Evolutionary conservation across 1,284 basidiomycete genomes (phyloP).

Genomic region (Athelia psychrophila): DNA sequence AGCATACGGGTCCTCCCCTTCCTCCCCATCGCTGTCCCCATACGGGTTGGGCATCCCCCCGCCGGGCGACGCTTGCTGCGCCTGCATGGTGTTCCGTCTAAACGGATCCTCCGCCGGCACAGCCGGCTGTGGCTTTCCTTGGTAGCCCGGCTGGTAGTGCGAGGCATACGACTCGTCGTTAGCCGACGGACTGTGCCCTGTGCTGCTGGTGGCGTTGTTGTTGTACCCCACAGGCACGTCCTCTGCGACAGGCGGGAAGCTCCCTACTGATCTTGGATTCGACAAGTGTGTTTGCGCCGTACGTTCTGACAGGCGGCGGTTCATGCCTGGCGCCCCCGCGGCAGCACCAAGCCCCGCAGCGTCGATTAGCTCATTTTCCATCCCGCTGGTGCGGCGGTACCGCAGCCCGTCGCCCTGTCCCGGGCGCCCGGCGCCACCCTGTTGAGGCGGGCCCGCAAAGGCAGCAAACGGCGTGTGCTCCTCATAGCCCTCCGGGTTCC

Average conservation of each 20-base stretch:
- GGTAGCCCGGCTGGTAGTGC: constrained; percentile 15
- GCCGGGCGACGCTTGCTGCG: constrained; percentile 17
- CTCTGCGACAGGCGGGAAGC: constrained; percentile 22
- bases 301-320: constrained; percentile 7
- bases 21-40: constrained; percentile 22
- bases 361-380: not conserved
- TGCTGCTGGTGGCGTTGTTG: constrained; percentile 9
- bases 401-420: constrained; percentile 4
- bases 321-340: constrained; percentile 7
- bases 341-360: constrained; percentile 14
- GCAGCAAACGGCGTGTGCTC: constrained; percentile 46
- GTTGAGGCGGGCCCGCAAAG: constrained; percentile 30
- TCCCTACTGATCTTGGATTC: not conserved
- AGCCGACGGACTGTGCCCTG: constrained; percentile 18
- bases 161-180: constrained; percentile 24
- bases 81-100: constrained; percentile 9
- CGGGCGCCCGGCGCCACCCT: not conserved
- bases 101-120: not conserved
- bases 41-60: constrained; percentile 22
- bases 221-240: constrained; percentile 12
- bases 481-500: constrained; percentile 35
- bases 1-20: constrained; percentile 20
- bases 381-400: not conserved
- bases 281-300: constrained; percentile 15
- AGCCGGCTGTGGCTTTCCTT: constrained; percentile 10